Base-by-base conservation (phyloP, 768 basidiomycete species). In the Lactifluus hygrophoroides region DNA sequence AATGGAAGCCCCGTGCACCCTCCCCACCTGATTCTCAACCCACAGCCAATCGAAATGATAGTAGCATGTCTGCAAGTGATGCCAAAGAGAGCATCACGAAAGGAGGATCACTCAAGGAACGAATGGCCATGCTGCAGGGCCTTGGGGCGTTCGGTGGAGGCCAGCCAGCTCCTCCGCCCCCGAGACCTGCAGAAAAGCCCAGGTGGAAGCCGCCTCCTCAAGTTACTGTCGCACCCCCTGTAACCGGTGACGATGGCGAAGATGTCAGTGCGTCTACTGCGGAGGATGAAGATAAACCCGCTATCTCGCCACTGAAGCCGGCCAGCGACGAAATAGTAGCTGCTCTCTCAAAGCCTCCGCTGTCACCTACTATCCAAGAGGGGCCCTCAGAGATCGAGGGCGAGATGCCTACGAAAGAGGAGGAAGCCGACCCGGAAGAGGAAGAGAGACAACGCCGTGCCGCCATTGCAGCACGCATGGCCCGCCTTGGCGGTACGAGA, bases 41-140 rank as follows among this genome's bases (percentile, higher is more conserved):
- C 19, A 35, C 49, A 73, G 43, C 42, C 48, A 37, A 43, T 38
- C 44, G 49, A 48, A 25, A 65, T 50, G 61, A 66, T 0, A 73
- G 74, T 3, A 79, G 80, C 0, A 88, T 91, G 88, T 86, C 83
- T 23, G 90, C 90, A 5, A 81, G 82, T 28, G 94, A 97, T 75
- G 94, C 94, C 21, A 85, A 88, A 70, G 88, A 86, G 66, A 88
- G 86, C 66, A 94, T 95, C 71, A 80, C 80, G 5, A 83, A 83
- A 56, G 86, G 81, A 3, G 86, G 82, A 5, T 90, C 89, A 56
- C 72, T 98, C 64, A 94, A 86, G 74, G 95, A 96, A 58, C 83
- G 95, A 37, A 96, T 98, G 93, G 93, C 93, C 30, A 92, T 93
- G 3, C 74, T 97, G 37, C 89, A 93, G 69, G 90, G 88, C 8